Conservation (phyloP, 371 early-diverging fungal species). For the Lichtheimia corymbifera region DNA sequence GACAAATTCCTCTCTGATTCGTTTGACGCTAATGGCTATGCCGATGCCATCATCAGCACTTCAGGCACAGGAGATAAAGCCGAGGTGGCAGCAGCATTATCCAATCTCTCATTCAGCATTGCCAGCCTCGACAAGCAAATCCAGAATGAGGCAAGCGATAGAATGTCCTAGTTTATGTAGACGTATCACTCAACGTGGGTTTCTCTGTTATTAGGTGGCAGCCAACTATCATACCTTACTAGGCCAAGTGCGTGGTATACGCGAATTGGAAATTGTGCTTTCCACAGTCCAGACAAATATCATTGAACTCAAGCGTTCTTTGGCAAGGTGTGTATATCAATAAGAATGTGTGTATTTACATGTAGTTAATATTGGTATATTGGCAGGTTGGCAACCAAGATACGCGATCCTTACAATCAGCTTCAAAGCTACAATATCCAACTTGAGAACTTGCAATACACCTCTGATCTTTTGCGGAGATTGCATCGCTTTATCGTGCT, state of each 20-base stretch:
- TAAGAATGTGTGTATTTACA: not conserved
- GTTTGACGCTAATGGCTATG: slow-evolving; percentile 64
- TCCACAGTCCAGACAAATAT: slow-evolving; percentile 59
- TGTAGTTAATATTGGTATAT: not conserved
- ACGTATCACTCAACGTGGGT: too few relatives aligned
- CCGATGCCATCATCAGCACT: slow-evolving; percentile 53
- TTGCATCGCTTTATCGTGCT: slow-evolving; percentile 68
- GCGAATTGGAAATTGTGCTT: slow-evolving; percentile 61
- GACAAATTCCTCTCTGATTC: slow-evolving; percentile 59
- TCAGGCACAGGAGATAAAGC: slow-evolving; percentile 50
- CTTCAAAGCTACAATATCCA: slow-evolving; percentile 60
- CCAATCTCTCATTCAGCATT: slow-evolving; percentile 72
- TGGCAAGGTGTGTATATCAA: slow-evolving; percentile 49
- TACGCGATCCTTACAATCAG: slow-evolving; percentile 64
- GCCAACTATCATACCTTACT: slow-evolving; percentile 71
- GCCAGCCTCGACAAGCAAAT: slow-evolving; percentile 78
- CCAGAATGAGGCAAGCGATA: slow-evolving; percentile 64
- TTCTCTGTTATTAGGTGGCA: slow-evolving; percentile 54
- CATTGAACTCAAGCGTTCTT: slow-evolving; percentile 54
- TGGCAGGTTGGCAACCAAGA: slow-evolving; percentile 57
- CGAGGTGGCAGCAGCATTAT: slow-evolving; percentile 68
- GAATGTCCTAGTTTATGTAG: too few relatives aligned
- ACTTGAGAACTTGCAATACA: slow-evolving; percentile 63
- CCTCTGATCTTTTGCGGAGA: slow-evolving; percentile 67
- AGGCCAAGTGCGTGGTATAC: slow-evolving; percentile 71